Evolutionary conservation across 768 basidiomycete genomes (phyloP).

Genomic region (Termitomyces sp.): DNA sequence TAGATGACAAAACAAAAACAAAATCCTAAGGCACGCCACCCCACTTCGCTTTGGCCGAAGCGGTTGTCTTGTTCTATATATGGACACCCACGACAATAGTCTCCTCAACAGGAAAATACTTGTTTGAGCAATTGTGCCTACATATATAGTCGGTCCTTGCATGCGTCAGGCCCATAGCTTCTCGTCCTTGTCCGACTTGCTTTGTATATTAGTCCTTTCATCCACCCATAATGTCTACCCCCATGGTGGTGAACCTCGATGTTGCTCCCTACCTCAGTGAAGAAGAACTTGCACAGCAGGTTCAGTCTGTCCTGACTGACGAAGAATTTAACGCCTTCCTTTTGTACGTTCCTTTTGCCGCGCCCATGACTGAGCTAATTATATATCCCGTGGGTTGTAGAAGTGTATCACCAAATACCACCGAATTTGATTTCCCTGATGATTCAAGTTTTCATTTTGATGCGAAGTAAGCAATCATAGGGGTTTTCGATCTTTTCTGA

Average conservation of each 20-base stretch:
- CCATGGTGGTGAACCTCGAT: not conserved
- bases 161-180: not conserved
- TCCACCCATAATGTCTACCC: not conserved
- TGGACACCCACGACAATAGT: not conserved
- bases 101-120: not conserved
- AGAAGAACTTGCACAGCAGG: not conserved
- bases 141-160: not conserved
- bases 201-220: constrained; percentile 1
- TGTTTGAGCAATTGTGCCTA: not conserved
- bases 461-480: not conserved
- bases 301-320: not conserved
- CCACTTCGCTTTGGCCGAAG: not conserved
- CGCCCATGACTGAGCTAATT: not conserved
- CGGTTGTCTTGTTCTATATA: not conserved
- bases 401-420: not conserved
- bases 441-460: not conserved
- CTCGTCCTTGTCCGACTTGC: not conserved
- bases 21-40: not conserved
- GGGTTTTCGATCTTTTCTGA: not conserved
- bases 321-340: constrained; percentile 3
- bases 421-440: not conserved
- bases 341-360: not conserved
- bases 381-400: not conserved
- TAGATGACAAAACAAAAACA: not conserved
- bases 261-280: not conserved